Evolutionary conservation across 148 eudicot species (phyloP).

Genomic region (Nepenthes gracilis): DNA sequence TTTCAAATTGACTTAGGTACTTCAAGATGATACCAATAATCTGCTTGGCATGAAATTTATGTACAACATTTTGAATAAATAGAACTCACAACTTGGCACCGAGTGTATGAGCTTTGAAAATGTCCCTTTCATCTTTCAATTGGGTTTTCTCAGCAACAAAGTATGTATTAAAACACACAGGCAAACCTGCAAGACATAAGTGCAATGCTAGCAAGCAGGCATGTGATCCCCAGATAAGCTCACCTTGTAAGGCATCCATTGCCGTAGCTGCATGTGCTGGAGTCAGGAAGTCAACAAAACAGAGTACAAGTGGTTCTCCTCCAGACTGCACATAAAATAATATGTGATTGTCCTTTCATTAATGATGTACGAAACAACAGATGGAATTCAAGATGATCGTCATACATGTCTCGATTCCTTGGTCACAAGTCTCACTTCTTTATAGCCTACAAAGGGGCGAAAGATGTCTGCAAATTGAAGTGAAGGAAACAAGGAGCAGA

Average conservation of each 20-base stretch:
- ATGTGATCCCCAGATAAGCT: not conserved
- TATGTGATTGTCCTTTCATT: constrained; percentile 4
- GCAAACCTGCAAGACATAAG: too few species aligned
- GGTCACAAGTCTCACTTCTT: constrained; percentile 78
- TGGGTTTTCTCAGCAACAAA: too few species aligned
- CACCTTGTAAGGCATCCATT: constrained; percentile 29
- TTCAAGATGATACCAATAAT: too few species aligned
- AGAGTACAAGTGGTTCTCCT: constrained; percentile 65
- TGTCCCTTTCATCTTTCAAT: too few species aligned
- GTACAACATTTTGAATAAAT: too few species aligned
- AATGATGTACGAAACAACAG: not conserved
- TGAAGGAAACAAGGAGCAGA: constrained; percentile 30
- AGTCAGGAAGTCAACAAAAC: constrained; percentile 68
- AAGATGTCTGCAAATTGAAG: constrained; percentile 54
- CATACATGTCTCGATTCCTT: constrained; percentile 78
- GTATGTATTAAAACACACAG: too few species aligned
- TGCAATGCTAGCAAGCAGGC: too few species aligned
- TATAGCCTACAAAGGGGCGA: constrained; percentile 84
- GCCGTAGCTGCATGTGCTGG: constrained; percentile 49
- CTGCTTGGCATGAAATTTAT: too few species aligned
- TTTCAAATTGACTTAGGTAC: too few species aligned
- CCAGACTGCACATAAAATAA: constrained; percentile 33
- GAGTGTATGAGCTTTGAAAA: too few species aligned
- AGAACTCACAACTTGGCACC: too few species aligned
- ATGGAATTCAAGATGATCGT: not conserved